Percentiles rank a stretch among this genome's conserved stretches.
phyloP scores from a whole-genome alignment of 2,329 filamentous ascomycete genomes.

The Alternaria ventricosa region DNA sequence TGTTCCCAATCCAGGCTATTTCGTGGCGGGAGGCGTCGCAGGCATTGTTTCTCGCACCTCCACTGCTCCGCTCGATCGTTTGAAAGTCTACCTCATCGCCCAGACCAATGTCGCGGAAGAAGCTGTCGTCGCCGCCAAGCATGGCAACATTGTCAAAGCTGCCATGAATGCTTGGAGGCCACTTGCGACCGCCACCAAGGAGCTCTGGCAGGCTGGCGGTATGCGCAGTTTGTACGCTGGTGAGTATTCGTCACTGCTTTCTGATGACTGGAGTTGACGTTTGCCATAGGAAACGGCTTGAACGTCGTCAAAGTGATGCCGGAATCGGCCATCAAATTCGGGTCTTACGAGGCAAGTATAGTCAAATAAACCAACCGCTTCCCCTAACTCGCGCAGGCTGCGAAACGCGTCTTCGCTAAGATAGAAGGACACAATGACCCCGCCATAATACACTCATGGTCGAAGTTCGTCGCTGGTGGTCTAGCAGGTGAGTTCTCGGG shows the following conservation, averaged over 20 bases:
- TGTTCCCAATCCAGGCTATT: constrained; percentile 93
- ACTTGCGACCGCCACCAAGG: constrained; percentile 73
- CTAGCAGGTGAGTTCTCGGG: constrained; percentile 65
- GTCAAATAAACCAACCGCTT: neutral
- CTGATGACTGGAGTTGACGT: constrained; percentile 21
- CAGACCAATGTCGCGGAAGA: constrained; percentile 72
- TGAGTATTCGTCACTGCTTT: constrained; percentile 52
- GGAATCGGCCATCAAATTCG: constrained; percentile 97
- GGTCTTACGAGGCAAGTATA: constrained; percentile 78
- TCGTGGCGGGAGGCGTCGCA: constrained; percentile 91
- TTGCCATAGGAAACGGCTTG: constrained; percentile 79
- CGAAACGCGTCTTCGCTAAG: constrained; percentile 83
- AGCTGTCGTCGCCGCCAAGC: constrained; percentile 70
- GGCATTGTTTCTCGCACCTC: constrained; percentile 94
- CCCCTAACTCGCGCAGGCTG: constrained; percentile 61
- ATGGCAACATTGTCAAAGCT: constrained; percentile 70
- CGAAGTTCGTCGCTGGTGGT: constrained; percentile 90
- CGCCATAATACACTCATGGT: constrained; percentile 77
- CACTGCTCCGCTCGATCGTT: constrained; percentile 92
- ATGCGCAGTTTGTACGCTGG: constrained; percentile 91
- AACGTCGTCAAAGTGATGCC: constrained; percentile 99
- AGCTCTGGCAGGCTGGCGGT: constrained; percentile 85
- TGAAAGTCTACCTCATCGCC: constrained; percentile 97
- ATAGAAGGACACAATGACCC: constrained; percentile 89
- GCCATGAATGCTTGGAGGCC: constrained; percentile 71